Evolutionary conservation across 2,329 filamentous ascomycete species (phyloP).

Genomic region (Neofusicoccum umdonicola): DNA sequence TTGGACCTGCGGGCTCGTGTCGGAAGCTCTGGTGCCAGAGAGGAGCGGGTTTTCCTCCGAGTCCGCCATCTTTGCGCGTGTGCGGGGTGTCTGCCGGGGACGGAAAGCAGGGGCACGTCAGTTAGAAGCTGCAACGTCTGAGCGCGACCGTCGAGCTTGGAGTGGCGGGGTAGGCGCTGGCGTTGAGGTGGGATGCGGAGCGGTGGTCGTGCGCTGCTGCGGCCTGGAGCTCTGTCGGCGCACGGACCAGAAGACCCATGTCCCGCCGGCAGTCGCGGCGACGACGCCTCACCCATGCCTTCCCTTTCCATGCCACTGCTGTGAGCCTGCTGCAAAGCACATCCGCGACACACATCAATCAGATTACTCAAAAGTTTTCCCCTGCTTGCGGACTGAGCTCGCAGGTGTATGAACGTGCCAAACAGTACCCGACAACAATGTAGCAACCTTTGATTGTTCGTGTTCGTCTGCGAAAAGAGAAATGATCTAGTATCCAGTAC

Average conservation of each 20-base stretch:
- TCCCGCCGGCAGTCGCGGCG: neutral
- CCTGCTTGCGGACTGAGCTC: no score
- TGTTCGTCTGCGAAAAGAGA: no score
- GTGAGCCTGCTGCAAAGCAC: no score
- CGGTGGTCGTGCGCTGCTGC: neutral
- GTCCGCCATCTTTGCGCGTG: conserved; percentile 33
- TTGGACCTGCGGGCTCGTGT: conserved; percentile 74
- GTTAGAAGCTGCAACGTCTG: neutral
- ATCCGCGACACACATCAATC: neutral
- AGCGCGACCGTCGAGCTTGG: neutral
- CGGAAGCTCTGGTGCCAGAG: conserved; percentile 50
- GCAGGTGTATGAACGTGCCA: no score
- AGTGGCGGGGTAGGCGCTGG: neutral
- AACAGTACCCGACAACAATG: no score
- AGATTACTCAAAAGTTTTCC: no score
- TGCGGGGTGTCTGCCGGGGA: neutral
- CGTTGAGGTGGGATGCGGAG: conserved; percentile 1
- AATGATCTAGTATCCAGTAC: no score
- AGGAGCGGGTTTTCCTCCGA: conserved; percentile 42
- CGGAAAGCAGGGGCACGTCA: neutral
- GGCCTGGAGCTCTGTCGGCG: conserved; percentile 12
- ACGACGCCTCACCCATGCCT: neutral
- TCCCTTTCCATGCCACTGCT: neutral
- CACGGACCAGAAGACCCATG: neutral
- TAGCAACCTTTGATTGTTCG: no score